Evolutionary conservation across 345 rosid genomes (phyloP).

Genomic region (Ceriops decandra): DNA sequence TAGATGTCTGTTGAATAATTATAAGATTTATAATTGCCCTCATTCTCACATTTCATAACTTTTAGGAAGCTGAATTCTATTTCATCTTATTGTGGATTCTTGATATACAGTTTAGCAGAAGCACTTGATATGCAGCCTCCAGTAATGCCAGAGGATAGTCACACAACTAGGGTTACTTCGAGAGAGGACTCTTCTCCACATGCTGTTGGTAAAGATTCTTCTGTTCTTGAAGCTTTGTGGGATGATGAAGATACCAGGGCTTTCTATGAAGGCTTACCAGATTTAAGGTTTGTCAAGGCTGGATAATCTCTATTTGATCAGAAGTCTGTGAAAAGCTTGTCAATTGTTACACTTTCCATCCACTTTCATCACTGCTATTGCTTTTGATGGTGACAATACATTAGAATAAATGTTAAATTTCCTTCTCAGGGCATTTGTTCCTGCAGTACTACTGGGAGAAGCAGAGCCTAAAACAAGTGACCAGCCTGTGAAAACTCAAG

Average conservation of each 20-base stretch:
- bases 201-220: slow-evolving; percentile 72
- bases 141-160: slow-evolving; percentile 95
- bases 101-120: slow-evolving; percentile 73
- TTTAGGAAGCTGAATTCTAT: neutral
- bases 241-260: slow-evolving; percentile 97
- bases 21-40: no score
- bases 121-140: slow-evolving; percentile 99
- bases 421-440: slow-evolving; percentile 89
- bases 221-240: slow-evolving; percentile 77
- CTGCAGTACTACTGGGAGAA: slow-evolving; percentile 94
- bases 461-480: slow-evolving; percentile 74
- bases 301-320: neutral
- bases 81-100: neutral
- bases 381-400: neutral
- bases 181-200: slow-evolving; percentile 77
- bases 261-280: slow-evolving; percentile 91
- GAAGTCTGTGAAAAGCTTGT: neutral
- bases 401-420: slow-evolving; percentile 14
- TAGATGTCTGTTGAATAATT: no score
- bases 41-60: no score
- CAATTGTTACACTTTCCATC: neutral
- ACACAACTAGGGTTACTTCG: slow-evolving; percentile 84
- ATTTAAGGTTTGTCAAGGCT: slow-evolving; percentile 72
- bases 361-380: neutral
- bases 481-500: slow-evolving; percentile 64